A percentile compares a stretch with the other conserved stretches of the same genome.
Conservation (phyloP, 345 rosid genomes). For the Lepidium aucheri region DNA sequence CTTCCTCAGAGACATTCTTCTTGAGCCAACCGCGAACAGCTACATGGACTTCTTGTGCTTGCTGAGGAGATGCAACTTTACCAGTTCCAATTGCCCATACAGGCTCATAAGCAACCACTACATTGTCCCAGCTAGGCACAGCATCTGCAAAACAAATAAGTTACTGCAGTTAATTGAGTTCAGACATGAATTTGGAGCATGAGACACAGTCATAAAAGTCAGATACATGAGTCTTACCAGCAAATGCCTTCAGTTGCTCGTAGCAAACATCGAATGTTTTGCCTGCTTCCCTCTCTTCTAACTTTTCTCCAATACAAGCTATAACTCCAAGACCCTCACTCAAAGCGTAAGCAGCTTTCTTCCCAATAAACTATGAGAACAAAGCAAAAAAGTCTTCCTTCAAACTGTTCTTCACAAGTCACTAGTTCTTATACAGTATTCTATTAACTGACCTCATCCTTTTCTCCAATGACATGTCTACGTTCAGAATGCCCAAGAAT, state of each 20-base stretch:
- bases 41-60: constrained; percentile 93
- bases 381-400: background rate
- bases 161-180: background rate
- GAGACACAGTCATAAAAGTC: background rate
- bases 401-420: background rate
- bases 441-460: constrained; percentile 56
- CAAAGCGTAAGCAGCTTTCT: constrained; percentile 93
- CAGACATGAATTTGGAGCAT: background rate
- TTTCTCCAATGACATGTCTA: constrained; percentile 90
- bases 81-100: constrained; percentile 99
- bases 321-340: constrained; percentile 84
- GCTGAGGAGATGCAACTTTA: constrained; percentile 87
- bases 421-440: background rate
- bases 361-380: constrained; percentile 70
- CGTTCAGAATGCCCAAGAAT: constrained; percentile 97
- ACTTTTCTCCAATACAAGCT: constrained; percentile 86
- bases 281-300: constrained; percentile 93
- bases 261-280: constrained; percentile 94
- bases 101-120: constrained; percentile 95
- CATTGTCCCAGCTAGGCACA: constrained; percentile 80
- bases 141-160: constrained; percentile 41
- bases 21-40: constrained; percentile 93
- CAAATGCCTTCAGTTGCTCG: constrained; percentile 78
- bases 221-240: constrained; percentile 41
- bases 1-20: constrained; percentile 77